Conservation (phyloP, 257 asterid genomes). For the Penstemon davidsonii region DNA sequence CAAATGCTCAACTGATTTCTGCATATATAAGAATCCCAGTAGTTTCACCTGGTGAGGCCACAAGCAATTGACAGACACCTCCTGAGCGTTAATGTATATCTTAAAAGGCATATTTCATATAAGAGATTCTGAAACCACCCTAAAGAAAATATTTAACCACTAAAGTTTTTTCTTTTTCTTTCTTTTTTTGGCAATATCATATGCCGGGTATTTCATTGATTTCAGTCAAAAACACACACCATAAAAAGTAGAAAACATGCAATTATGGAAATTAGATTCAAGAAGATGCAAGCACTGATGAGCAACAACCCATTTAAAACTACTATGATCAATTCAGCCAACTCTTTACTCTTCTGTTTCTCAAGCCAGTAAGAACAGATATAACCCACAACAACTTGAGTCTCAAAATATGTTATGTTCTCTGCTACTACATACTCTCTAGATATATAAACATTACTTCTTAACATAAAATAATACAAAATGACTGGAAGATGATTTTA, state of each 20-base stretch:
- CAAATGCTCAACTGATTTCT: constrained; percentile 19
- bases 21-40: constrained; percentile 21
- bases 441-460: not conserved
- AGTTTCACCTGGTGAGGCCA: constrained; percentile 38
- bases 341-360: not conserved
- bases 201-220: not conserved
- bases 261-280: not conserved
- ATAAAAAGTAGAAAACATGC: constrained; percentile 4
- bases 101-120: constrained; percentile 39
- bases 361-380: not conserved
- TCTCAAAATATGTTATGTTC: not conserved
- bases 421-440: not conserved
- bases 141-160: constrained; percentile 1
- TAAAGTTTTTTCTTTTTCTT: not conserved
- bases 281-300: not conserved
- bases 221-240: not conserved
- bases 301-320: constrained; percentile 16
- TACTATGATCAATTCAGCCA: not conserved
- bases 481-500: not conserved
- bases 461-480: not conserved
- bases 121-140: constrained; percentile 7
- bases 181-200: not conserved
- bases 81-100: constrained; percentile 28
- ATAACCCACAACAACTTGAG: not conserved
- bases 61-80: constrained; percentile 39